Conservation (phyloP, 257 asterid genomes). For the Jasminum sambac region DNA sequence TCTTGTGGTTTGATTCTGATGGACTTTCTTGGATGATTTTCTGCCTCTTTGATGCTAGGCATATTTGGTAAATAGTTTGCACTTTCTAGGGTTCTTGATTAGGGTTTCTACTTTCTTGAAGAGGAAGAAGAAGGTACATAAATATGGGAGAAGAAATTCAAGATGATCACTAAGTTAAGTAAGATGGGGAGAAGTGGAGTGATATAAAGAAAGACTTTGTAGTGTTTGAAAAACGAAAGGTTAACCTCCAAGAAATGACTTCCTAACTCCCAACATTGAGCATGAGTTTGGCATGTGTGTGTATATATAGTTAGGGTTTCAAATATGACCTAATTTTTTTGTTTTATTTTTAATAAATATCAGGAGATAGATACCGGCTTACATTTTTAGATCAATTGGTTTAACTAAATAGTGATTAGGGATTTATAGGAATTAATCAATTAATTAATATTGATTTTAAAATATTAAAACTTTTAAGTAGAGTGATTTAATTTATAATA, state of each 20-base stretch:
- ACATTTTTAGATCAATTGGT: not conserved
- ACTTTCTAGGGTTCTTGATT: conserved; percentile 2
- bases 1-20: not conserved
- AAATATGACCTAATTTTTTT: not conserved
- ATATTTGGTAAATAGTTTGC: not conserved
- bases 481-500: too few species aligned
- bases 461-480: too few species aligned
- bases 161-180: not conserved
- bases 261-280: not conserved
- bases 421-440: too few species aligned
- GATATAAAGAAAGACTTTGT: not conserved
- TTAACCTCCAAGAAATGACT: conserved; percentile 1
- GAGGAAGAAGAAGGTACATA: not conserved
- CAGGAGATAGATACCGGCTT: not conserved
- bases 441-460: too few species aligned
- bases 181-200: not conserved
- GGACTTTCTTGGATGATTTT: not conserved
- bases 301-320: not conserved
- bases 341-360: not conserved
- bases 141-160: not conserved
- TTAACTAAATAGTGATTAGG: not conserved
- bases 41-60: not conserved
- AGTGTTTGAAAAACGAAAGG: not conserved
- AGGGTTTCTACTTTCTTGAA: conserved; percentile 1
- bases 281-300: not conserved